phyloP scores from a whole-genome alignment of 2,329 filamentous ascomycete species.

The Verticillium nubilum region DNA sequence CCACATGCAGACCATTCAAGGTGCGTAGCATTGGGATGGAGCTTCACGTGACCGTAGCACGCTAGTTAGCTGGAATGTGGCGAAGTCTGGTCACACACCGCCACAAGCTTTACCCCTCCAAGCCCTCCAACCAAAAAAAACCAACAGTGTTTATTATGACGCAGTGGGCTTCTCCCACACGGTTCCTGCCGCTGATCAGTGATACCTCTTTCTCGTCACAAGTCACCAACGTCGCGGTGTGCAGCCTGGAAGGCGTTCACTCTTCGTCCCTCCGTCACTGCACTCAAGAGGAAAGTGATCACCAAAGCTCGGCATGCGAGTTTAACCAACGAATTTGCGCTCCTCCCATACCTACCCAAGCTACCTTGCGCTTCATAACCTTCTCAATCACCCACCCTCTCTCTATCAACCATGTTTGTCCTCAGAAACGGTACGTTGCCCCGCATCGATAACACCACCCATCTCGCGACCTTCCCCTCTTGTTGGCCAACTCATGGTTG shows the following conservation, averaged over 20 bases:
- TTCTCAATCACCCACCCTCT: background rate
- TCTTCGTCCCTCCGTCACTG: background rate
- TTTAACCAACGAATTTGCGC: background rate
- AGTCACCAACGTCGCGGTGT: background rate
- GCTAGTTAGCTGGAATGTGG: background rate
- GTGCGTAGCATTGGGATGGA: no score
- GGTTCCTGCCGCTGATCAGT: background rate
- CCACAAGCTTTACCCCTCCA: background rate
- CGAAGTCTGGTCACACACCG: background rate
- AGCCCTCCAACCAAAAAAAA: background rate
- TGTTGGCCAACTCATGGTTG: background rate
- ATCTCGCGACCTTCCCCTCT: background rate
- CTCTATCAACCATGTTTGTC: constrained; percentile 32
- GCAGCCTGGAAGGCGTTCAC: background rate
- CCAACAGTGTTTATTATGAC: background rate
- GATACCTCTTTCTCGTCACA: background rate
- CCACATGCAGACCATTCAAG: no score
- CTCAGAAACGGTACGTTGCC: constrained; percentile 29
- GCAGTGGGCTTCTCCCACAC: background rate
- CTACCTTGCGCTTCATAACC: background rate
- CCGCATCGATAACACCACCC: constrained; percentile 5
- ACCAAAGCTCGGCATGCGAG: background rate
- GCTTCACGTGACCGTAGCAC: background rate
- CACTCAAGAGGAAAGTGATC: background rate
- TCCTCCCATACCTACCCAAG: background rate